These are phyloP conservation scores for Pogostemon cablin DNA, from an alignment of 257 asterid species.

Conservation along the genomic window DNA sequence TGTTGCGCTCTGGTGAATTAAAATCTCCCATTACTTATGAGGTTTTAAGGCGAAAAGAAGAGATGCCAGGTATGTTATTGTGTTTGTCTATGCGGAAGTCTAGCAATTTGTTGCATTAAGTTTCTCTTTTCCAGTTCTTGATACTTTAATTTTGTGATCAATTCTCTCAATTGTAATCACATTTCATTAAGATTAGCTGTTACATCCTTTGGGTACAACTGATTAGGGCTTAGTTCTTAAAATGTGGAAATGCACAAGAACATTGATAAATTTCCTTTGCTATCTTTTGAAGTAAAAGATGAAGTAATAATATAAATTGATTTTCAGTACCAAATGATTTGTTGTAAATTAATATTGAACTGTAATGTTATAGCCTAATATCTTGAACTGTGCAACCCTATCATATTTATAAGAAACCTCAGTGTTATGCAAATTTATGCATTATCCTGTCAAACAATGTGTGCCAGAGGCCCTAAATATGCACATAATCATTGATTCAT, in stretches of 20 bases:
- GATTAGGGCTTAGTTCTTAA: not conserved
- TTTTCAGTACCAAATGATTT: not conserved
- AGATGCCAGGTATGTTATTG: constrained; percentile 53
- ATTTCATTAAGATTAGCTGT: constrained; percentile 19
- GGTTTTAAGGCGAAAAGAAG: constrained; percentile 55
- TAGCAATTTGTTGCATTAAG: constrained; percentile 19
- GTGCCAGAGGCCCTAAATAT: no score
- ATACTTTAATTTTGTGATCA: constrained; percentile 21
- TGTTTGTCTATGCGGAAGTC: constrained; percentile 22
- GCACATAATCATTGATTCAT: no score
- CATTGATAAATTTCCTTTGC: not conserved
- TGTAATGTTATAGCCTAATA: no score
- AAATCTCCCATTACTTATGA: constrained; percentile 49
- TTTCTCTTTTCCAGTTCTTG: constrained; percentile 15
- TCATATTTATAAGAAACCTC: no score
- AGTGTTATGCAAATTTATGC: no score
- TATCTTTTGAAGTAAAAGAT: constrained; percentile 1
- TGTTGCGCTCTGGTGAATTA: constrained; percentile 63
- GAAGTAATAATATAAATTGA: not conserved
- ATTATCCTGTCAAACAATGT: no score
- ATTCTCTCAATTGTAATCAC: constrained; percentile 12
- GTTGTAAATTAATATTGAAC: not conserved
- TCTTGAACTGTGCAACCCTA: no score
- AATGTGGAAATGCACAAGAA: constrained; percentile 2
- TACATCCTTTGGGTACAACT: not conserved